Percentiles rank a stretch among this genome's conserved stretches.
Conservation (phyloP, 2,329 filamentous ascomycete species). For the Aspergillus sp. region DNA sequence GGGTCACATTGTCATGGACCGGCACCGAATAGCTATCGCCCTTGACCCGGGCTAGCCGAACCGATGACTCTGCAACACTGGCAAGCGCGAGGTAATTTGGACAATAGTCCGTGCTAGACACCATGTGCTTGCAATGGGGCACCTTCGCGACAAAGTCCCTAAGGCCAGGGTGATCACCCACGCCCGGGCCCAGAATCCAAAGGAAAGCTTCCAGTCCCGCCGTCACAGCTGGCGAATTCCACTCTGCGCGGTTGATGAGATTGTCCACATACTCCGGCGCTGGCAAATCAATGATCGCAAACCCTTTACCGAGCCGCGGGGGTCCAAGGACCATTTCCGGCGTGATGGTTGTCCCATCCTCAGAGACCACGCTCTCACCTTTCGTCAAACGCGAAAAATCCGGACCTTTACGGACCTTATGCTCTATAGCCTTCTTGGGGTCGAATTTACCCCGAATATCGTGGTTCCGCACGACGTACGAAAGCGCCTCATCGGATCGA, state of each 20-base stretch:
- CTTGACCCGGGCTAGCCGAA: constrained; percentile 65
- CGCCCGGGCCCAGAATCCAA: constrained; percentile 69
- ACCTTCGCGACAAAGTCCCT: constrained; percentile 61
- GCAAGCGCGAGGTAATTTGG: constrained; percentile 67
- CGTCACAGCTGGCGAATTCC: constrained; percentile 58
- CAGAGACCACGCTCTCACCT: constrained; percentile 56
- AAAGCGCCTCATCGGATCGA: constrained; percentile 62
- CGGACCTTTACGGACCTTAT: constrained; percentile 55
- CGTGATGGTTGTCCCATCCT: constrained; percentile 61
- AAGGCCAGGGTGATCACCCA: constrained; percentile 56
- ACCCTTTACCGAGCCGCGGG: constrained; percentile 58
- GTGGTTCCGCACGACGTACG: constrained; percentile 75
- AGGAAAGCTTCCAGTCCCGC: constrained; percentile 59
- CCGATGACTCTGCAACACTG: constrained; percentile 57
- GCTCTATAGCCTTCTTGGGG: constrained; percentile 51
- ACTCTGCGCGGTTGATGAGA: constrained; percentile 64
- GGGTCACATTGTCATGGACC: constrained; percentile 50
- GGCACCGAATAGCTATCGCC: constrained; percentile 64
- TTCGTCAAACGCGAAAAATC: constrained; percentile 54
- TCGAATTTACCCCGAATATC: constrained; percentile 75
- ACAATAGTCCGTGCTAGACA: constrained; percentile 66
- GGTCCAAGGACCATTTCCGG: constrained; percentile 79
- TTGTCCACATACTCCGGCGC: constrained; percentile 59
- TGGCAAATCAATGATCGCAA: constrained; percentile 75
- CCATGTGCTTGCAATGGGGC: constrained; percentile 58